A percentile compares a stretch with the other conserved stretches of the same genome.
These are phyloP conservation scores for Candida khao-thaluensis DNA, from an alignment of 805 yeast species.

Conservation along the genomic window DNA sequence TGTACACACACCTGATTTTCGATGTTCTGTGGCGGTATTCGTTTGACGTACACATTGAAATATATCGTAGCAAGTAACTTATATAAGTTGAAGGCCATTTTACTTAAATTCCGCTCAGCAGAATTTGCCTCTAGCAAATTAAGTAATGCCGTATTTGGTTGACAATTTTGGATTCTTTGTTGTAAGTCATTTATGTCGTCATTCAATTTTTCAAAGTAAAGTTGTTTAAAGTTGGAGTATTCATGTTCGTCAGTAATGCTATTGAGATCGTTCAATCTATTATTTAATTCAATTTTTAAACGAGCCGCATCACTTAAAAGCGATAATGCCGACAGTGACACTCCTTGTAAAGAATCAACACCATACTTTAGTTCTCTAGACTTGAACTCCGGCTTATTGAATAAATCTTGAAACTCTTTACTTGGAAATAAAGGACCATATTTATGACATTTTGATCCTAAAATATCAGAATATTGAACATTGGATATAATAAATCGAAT, in stretches of 20 bases:
- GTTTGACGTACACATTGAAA: constrained; percentile 8
- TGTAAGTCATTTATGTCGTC: constrained; percentile 1
- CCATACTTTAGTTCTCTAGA: constrained; percentile 19
- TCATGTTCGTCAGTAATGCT: background rate
- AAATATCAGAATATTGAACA: constrained; percentile 22
- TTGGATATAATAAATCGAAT: constrained; percentile 21
- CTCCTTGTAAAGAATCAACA: constrained; percentile 26
- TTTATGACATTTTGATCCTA: constrained; percentile 17
- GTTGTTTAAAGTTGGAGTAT: background rate
- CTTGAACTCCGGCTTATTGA: constrained; percentile 15
- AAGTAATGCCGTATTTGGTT: constrained; percentile 9
- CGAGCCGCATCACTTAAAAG: constrained; percentile 19
- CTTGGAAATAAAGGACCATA: constrained; percentile 18
- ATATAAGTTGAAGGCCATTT: constrained; percentile 6
- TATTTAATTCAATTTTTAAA: constrained; percentile 8
- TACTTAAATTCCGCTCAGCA: background rate
- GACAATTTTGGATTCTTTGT: constrained; percentile 5
- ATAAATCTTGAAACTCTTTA: constrained; percentile 14
- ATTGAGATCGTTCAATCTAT: background rate
- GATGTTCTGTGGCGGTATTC: constrained; percentile 8
- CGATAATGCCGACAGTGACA: constrained; percentile 19
- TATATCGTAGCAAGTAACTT: constrained; percentile 7
- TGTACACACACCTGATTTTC: constrained; percentile 8
- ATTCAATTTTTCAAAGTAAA: background rate
- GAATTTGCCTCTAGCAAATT: background rate